Percentiles rank a stretch among this genome's conserved stretches.
Conservation (phyloP, 2,329 filamentous ascomycete genomes). For the Blastomyces gilchristii region DNA sequence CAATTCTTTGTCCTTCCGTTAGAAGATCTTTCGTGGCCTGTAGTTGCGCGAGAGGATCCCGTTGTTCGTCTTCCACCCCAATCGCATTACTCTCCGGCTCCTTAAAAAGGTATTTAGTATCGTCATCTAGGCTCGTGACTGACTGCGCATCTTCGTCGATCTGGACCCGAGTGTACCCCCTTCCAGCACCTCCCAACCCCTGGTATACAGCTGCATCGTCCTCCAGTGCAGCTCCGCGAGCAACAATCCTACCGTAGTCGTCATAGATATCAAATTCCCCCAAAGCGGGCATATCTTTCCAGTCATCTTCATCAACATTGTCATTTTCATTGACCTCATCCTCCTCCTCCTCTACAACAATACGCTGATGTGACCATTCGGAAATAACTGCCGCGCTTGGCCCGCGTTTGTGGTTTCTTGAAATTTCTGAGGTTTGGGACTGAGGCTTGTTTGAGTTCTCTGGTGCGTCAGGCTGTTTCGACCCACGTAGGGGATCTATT, state of each 20-base stretch:
- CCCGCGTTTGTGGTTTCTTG: constrained; percentile 14
- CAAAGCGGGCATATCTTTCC: constrained; percentile 91
- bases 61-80: constrained; percentile 61
- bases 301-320: constrained; percentile 56
- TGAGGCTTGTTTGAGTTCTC: background rate
- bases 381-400: constrained; percentile 41
- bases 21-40: constrained; percentile 91
- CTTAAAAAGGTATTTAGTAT: constrained; percentile 91
- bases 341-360: constrained; percentile 39
- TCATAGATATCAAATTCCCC: constrained; percentile 93
- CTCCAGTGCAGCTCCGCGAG: constrained; percentile 61
- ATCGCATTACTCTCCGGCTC: constrained; percentile 55
- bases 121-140: constrained; percentile 91
- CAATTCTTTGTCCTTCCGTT: constrained; percentile 89
- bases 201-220: constrained; percentile 64
- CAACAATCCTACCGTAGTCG: constrained; percentile 79
- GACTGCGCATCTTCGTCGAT: constrained; percentile 92
- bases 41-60: constrained; percentile 81
- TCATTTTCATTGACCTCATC: constrained; percentile 42
- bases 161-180: constrained; percentile 90
- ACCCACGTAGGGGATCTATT: background rate
- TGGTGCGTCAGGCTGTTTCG: background rate
- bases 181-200: constrained; percentile 77
- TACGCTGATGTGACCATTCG: constrained; percentile 84
- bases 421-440: constrained; percentile 8